phyloP scores from a whole-genome alignment of 2,329 filamentous ascomycete species.

The Dothiorella sarmentorum region DNA sequence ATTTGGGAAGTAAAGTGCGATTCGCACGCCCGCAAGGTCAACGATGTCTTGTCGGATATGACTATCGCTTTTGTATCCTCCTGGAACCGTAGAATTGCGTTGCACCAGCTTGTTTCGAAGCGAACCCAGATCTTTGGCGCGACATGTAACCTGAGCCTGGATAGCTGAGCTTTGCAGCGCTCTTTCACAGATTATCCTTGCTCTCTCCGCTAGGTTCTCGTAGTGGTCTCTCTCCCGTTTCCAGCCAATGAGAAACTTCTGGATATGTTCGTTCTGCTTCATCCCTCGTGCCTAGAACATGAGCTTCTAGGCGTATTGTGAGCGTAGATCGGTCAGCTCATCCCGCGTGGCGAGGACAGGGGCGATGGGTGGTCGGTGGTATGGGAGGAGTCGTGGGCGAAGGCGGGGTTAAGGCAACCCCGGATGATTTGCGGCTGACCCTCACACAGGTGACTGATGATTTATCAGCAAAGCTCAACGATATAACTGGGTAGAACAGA shows the following conservation, averaged over 20 bases:
- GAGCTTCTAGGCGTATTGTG: no score
- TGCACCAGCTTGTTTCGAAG: neutral
- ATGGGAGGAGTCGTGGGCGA: no score
- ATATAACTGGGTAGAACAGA: no score
- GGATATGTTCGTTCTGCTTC: no score
- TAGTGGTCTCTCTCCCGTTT: neutral
- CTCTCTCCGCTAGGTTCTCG: neutral
- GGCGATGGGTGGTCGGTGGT: no score
- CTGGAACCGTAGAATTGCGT: neutral
- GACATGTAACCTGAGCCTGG: neutral
- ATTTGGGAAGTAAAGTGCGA: neutral
- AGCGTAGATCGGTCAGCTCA: no score
- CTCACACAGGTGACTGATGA: no score
- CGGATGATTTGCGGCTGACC: no score
- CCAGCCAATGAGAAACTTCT: neutral
- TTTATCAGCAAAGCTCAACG: no score
- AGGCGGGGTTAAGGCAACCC: no score
- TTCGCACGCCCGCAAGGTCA: neutral
- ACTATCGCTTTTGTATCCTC: neutral
- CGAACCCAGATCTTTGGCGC: neutral
- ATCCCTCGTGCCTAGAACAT: no score
- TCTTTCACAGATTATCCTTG: neutral
- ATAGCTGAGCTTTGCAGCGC: neutral
- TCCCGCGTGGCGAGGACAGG: no score
- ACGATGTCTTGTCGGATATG: neutral